Percentiles rank a stretch among this genome's conserved stretches.
These are phyloP conservation scores for Entonaema liquescens DNA, from an alignment of 495 filamentous ascomycete genomes.

Conservation along the genomic window DNA sequence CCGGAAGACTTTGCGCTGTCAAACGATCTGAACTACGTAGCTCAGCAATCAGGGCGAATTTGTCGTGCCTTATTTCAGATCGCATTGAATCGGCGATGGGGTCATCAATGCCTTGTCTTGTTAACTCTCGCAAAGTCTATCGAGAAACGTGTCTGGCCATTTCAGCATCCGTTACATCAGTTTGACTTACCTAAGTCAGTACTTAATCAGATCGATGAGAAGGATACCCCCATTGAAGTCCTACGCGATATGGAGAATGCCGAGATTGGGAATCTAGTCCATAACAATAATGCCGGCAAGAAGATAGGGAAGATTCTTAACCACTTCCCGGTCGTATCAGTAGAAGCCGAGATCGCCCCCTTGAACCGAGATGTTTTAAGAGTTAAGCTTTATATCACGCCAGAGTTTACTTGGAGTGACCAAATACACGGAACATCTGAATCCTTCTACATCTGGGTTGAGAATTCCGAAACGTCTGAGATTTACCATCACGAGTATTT, in stretches of 20 bases:
- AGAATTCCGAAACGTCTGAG: slow-evolving; percentile 96
- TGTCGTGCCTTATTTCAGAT: slow-evolving; percentile 97
- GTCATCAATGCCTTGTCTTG: slow-evolving; percentile 89
- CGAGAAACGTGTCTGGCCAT: slow-evolving; percentile 93
- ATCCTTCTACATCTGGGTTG: slow-evolving; percentile 98
- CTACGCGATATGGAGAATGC: slow-evolving; percentile 90
- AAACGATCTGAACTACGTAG: slow-evolving; percentile 92
- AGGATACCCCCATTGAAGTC: slow-evolving; percentile 75
- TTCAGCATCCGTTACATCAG: slow-evolving; percentile 92
- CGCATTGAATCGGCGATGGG: slow-evolving; percentile 92
- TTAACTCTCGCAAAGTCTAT: slow-evolving; percentile 93
- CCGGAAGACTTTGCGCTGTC: slow-evolving; percentile 92
- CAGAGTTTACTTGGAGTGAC: slow-evolving; percentile 96
- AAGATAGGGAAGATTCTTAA: slow-evolving; percentile 81
- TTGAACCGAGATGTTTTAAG: slow-evolving; percentile 93
- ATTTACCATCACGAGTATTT: slow-evolving; percentile 99
- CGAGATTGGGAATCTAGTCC: slow-evolving; percentile 91
- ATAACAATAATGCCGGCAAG: slow-evolving; percentile 85
- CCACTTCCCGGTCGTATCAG: slow-evolving; percentile 88
- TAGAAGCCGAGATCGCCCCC: slow-evolving; percentile 94
- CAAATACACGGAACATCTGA: slow-evolving; percentile 93
- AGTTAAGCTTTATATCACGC: slow-evolving; percentile 82
- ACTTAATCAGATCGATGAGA: slow-evolving; percentile 81
- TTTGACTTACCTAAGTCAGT: slow-evolving; percentile 90
- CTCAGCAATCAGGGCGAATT: slow-evolving; percentile 94